Evolutionary conservation across 768 basidiomycete genomes (phyloP).

Genomic region (Pulveroboletus sp.): DNA sequence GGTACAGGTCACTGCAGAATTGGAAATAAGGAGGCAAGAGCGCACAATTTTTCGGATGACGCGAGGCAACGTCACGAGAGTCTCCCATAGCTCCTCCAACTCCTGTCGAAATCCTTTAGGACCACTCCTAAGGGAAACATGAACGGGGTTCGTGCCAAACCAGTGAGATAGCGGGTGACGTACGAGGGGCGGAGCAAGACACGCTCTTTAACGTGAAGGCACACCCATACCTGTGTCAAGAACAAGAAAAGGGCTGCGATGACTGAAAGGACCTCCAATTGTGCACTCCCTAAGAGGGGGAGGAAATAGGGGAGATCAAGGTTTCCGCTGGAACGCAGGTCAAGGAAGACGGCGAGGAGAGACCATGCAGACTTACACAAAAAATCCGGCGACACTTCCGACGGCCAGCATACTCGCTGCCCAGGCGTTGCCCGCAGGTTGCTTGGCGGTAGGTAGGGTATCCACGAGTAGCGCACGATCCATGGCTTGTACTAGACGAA

Average conservation of each 20-base stretch:
- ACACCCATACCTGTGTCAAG: slow-evolving; percentile 57
- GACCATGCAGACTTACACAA: slow-evolving; percentile 52
- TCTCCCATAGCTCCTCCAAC: slow-evolving; percentile 65
- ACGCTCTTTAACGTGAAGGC: slow-evolving; percentile 64
- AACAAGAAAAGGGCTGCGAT: slow-evolving; percentile 68
- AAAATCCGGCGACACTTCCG: slow-evolving; percentile 84
- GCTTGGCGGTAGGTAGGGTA: slow-evolving; percentile 64
- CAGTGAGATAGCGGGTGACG: not conserved
- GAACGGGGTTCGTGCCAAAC: not conserved
- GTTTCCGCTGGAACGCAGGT: slow-evolving; percentile 53
- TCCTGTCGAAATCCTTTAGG: slow-evolving; percentile 37
- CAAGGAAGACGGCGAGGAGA: not conserved
- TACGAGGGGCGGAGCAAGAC: slow-evolving; percentile 49
- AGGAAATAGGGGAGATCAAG: slow-evolving; percentile 66
- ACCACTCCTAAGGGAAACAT: slow-evolving; percentile 9
- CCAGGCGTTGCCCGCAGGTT: slow-evolving; percentile 91
- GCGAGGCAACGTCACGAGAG: slow-evolving; percentile 62
- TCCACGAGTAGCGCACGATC: slow-evolving; percentile 92
- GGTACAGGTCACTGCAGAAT: slow-evolving; percentile 5
- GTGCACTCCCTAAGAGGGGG: slow-evolving; percentile 72
- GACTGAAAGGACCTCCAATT: slow-evolving; percentile 77
- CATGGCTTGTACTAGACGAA: slow-evolving; percentile 67
- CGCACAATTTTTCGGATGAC: slow-evolving; percentile 79
- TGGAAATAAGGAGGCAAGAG: slow-evolving; percentile 14
- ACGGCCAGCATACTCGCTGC: slow-evolving; percentile 88